Conservation (phyloP, 106 monocot species). For the Apostasia shenzhenica region DNA sequence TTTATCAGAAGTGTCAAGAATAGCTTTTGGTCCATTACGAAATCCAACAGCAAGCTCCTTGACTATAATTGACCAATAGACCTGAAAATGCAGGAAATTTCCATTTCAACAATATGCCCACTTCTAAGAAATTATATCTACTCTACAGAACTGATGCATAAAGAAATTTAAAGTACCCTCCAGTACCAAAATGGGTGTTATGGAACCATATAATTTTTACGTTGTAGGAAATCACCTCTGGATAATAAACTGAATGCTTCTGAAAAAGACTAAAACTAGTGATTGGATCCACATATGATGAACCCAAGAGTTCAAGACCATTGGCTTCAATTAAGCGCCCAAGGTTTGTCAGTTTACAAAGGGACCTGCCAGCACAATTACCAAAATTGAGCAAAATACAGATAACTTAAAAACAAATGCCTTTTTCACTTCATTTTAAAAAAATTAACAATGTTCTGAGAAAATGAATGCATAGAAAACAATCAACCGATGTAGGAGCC, state of each 20-base stretch:
- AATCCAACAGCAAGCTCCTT: constrained; percentile 73
- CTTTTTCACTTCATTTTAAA: background rate
- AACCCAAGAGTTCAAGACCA: constrained; percentile 61
- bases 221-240: constrained; percentile 35
- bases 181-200: background rate
- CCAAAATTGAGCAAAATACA: background rate
- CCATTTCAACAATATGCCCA: background rate
- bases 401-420: background rate
- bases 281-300: constrained; percentile 70
- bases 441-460: background rate
- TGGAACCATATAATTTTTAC: no score
- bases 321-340: constrained; percentile 66
- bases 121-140: background rate
- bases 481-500: background rate
- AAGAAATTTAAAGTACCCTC: background rate
- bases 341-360: constrained; percentile 58
- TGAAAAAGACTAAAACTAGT: constrained; percentile 65
- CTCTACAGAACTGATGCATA: background rate
- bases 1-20: constrained; percentile 57
- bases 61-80: constrained; percentile 75
- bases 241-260: constrained; percentile 58
- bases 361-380: constrained; percentile 27
- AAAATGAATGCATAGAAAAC: background rate
- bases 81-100: constrained; percentile 30
- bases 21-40: constrained; percentile 45